These are phyloP conservation scores for Trichoderma parareesei DNA, from an alignment of 495 filamentous ascomycete genomes.

Conservation along the genomic window DNA sequence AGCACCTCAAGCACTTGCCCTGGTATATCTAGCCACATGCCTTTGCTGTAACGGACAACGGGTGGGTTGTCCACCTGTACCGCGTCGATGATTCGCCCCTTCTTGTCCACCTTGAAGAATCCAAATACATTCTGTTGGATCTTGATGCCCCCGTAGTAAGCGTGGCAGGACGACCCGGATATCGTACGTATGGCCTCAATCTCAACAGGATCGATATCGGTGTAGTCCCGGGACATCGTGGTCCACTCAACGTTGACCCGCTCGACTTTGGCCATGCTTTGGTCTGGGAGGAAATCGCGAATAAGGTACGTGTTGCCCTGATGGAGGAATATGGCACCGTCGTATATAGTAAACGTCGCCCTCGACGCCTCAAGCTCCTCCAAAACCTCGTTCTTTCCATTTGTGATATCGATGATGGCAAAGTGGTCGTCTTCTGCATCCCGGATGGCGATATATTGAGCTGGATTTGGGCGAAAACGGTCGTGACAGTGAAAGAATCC, in stretches of 20 bases:
- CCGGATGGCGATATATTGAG: slow-evolving; percentile 75
- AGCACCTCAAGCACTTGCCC: slow-evolving; percentile 71
- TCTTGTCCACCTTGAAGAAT: slow-evolving; percentile 89
- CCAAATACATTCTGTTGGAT: slow-evolving; percentile 85
- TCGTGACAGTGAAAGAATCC: slow-evolving; percentile 88
- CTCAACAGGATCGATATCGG: slow-evolving; percentile 84
- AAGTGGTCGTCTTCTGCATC: slow-evolving; percentile 92
- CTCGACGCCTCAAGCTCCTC: slow-evolving; percentile 95
- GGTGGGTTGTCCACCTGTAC: slow-evolving; percentile 90
- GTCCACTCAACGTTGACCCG: slow-evolving; percentile 93
- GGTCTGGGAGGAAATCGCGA: slow-evolving; percentile 74
- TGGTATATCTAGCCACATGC: slow-evolving; percentile 95
- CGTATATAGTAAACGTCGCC: slow-evolving; percentile 92
- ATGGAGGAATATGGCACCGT: slow-evolving; percentile 95
- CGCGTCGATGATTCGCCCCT: slow-evolving; percentile 78
- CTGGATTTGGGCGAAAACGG: slow-evolving; percentile 79
- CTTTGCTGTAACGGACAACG: slow-evolving; percentile 72
- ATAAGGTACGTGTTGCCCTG: slow-evolving; percentile 90
- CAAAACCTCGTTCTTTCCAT: slow-evolving; percentile 73
- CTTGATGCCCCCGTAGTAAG: slow-evolving; percentile 77
- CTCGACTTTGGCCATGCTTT: slow-evolving; percentile 58
- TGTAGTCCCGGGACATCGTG: slow-evolving; percentile 87
- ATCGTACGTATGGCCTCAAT: slow-evolving; percentile 75
- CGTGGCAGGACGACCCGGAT: slow-evolving; percentile 36
- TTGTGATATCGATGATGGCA: slow-evolving; percentile 82